Evolutionary conservation across 441 rosid species (phyloP).

Genomic region (Daphne laureola): DNA sequence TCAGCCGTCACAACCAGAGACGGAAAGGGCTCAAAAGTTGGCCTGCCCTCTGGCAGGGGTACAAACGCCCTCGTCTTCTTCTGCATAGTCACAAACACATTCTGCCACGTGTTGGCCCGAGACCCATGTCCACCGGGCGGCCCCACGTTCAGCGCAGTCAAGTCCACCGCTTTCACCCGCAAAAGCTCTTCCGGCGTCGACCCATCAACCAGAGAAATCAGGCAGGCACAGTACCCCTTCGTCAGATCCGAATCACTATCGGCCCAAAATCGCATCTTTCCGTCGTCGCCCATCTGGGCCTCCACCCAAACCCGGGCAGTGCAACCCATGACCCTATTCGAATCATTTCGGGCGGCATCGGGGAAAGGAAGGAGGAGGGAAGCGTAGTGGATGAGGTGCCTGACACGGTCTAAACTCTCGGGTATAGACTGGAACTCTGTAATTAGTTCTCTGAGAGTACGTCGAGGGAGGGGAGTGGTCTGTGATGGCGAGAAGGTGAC

Average conservation of each 20-base stretch:
- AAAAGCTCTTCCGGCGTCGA: slow-evolving; percentile 68
- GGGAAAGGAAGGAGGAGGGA: slow-evolving; percentile 44
- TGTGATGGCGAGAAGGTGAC: slow-evolving; percentile 34
- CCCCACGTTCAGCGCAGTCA: slow-evolving; percentile 64
- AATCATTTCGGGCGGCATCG: slow-evolving; percentile 44
- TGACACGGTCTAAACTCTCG: slow-evolving; percentile 54
- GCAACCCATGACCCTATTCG: slow-evolving; percentile 92
- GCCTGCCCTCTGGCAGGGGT: slow-evolving; percentile 53
- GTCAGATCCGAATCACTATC: slow-evolving; percentile 85
- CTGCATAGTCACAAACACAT: slow-evolving; percentile 81
- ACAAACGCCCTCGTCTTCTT: slow-evolving; percentile 70
- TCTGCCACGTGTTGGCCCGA: slow-evolving; percentile 88
- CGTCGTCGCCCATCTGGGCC: slow-evolving; percentile 42
- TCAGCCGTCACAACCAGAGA: slow-evolving; percentile 52
- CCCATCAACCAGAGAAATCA: slow-evolving; percentile 57
- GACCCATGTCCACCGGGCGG: slow-evolving; percentile 53
- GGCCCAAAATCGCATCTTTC: slow-evolving; percentile 64
- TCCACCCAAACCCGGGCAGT: slow-evolving; percentile 88
- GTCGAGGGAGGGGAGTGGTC: slow-evolving; percentile 34
- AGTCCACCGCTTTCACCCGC: slow-evolving; percentile 60
- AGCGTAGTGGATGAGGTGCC: slow-evolving; percentile 61
- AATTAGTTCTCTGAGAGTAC: slow-evolving; percentile 40
- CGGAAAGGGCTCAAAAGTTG: slow-evolving; percentile 67
- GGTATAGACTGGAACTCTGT: slow-evolving; percentile 56
- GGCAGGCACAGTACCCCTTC: slow-evolving; percentile 66